phyloP scores from a whole-genome alignment of 2,329 filamentous ascomycete species.

The Leptographium radiaticola region DNA sequence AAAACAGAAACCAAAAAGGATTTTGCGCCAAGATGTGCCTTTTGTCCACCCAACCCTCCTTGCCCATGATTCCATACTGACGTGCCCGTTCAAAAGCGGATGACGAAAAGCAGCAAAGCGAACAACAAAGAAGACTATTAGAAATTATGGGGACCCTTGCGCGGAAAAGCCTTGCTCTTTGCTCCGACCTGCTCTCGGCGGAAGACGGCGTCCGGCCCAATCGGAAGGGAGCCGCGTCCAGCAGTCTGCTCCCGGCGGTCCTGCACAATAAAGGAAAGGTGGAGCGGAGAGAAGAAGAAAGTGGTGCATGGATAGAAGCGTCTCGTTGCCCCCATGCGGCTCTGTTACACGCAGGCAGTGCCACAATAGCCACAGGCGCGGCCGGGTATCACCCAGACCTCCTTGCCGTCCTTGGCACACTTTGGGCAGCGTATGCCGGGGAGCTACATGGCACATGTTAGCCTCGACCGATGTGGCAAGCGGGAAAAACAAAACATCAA shows the following conservation, averaged over 20 bases:
- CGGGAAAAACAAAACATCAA: too few species aligned
- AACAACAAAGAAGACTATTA: slow-evolving; percentile 1
- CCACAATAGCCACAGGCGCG: slow-evolving; percentile 15
- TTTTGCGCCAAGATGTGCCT: background rate
- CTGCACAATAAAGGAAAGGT: background rate
- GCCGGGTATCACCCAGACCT: slow-evolving; percentile 15
- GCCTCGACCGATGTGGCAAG: background rate
- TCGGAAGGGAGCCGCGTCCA: background rate
- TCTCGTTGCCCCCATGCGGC: background rate
- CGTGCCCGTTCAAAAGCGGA: background rate
- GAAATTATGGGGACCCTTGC: background rate
- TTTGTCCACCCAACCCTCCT: background rate
- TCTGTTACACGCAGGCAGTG: slow-evolving; percentile 10
- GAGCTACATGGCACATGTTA: slow-evolving; percentile 8
- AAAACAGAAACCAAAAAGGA: background rate
- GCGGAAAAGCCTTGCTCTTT: background rate
- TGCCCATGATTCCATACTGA: background rate
- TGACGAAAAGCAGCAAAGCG: background rate
- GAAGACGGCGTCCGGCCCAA: background rate
- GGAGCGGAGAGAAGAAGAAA: background rate
- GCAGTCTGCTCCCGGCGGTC: too few species aligned
- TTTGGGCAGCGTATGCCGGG: slow-evolving; percentile 14
- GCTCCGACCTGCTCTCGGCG: too few species aligned
- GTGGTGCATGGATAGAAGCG: background rate
- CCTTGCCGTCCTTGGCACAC: slow-evolving; percentile 13